Evolutionary conservation across 2,329 filamentous ascomycete species (phyloP), one percentile per base, ranked within the genome.

Genomic region (Chaetomiaceae sp.): DNA sequence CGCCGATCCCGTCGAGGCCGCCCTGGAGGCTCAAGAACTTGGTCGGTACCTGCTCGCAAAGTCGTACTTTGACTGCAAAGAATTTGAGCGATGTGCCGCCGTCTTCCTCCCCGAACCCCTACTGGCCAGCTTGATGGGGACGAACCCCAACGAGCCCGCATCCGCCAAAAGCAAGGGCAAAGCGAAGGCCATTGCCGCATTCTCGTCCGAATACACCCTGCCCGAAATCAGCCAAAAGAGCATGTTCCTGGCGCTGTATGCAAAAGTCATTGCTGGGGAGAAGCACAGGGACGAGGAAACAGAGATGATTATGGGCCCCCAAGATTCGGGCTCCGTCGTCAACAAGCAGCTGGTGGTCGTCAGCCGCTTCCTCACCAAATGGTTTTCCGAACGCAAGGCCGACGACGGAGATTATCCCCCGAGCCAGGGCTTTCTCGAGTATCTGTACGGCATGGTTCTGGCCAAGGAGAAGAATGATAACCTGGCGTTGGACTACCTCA

Each of bases 241-340:
- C 48, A 71, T 97, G 18, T 99, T 99, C 65, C 77, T 99, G 10
- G 87, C 90, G 0, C 75, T 97, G 4, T 99, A 99, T 65, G 89
- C 94, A 40, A 95, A 92, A 66, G 90, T 91, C 66, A 81, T 97
- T 58, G 87, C 91, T 0, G 94, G 94, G 1, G 94, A 99, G 75
- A 96, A 97, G 75, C 84, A 89, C 59, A 96, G 92, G 70, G 89
- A 96, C 63, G 94, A 99, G 69, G 92, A 97, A 53, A 90, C 89
- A 20, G 94, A 99, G 72, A 96, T 96, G 87, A 89, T 99, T 46
- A 83, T 97, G 71, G 94, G 94, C 0, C 92, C 94, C 1, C 85
- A 91, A 54, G 94, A 99, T 69, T 84, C 90, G 13, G 90, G 91
- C 1, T 85, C 85, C 29, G 88, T 89, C 1, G 72, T 83, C 54